phyloP scores from a whole-genome alignment of 1,139 yeast species.

The Taiozyma sp. region DNA sequence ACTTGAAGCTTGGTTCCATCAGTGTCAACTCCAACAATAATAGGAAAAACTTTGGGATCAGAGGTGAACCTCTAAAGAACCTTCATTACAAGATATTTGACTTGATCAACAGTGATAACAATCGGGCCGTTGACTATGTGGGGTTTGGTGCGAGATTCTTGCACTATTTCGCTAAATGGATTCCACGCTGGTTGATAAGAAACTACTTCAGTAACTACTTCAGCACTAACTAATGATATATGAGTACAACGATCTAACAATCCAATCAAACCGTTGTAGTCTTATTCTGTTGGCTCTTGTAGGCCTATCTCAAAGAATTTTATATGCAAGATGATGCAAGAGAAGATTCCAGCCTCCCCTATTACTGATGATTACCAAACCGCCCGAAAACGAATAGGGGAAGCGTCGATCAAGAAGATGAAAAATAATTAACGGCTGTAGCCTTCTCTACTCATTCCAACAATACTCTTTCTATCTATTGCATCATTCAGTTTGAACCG shows the following conservation, averaged over 20 bases:
- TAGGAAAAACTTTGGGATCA: conserved; percentile 29
- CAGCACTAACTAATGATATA: not conserved
- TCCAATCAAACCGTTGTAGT: too few relatives aligned
- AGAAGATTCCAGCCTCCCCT: not conserved
- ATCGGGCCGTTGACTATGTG: conserved; percentile 35
- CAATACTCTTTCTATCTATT: not conserved
- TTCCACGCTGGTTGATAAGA: conserved; percentile 22
- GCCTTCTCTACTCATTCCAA: not conserved
- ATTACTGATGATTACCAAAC: not conserved
- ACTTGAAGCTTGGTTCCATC: conserved; percentile 44
- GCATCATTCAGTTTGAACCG: not conserved
- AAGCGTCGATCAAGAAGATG: not conserved
- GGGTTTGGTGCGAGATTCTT: conserved; percentile 49
- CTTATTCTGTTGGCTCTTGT: not conserved
- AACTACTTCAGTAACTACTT: conserved; percentile 14
- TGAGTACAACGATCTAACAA: too few relatives aligned
- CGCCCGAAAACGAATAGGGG: not conserved
- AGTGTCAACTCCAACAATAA: conserved; percentile 32
- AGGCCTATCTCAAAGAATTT: too few relatives aligned
- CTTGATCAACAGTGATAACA: conserved; percentile 34
- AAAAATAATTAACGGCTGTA: not conserved
- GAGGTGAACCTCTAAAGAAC: conserved; percentile 40
- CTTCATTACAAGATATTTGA: conserved; percentile 54
- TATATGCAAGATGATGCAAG: not conserved
- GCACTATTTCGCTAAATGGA: conserved; percentile 26